phyloP scores from a whole-genome alignment of 441 rosid species.

The Lepidium campestre region DNA sequence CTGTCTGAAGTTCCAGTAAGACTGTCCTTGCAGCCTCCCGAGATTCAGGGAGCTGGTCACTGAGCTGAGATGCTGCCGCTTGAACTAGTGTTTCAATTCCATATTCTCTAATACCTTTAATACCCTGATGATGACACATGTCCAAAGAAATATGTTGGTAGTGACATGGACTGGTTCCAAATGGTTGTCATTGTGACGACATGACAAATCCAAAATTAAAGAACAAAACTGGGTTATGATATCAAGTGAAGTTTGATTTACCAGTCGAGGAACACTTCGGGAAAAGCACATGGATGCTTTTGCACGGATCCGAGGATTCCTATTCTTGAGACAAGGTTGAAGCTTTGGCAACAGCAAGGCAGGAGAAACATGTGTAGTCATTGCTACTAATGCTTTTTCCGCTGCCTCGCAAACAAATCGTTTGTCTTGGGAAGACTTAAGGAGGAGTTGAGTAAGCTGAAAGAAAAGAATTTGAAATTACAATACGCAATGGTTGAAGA shows the following conservation, averaged over 20 bases:
- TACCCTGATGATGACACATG: conserved; percentile 40
- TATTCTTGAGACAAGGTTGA: conserved; percentile 65
- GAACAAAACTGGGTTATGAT: background rate
- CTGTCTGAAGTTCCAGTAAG: conserved; percentile 65
- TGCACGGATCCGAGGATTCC: conserved; percentile 81
- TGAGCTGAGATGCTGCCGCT: conserved; percentile 68
- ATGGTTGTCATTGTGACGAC: background rate
- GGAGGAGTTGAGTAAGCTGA: conserved; percentile 86
- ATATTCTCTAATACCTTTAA: conserved; percentile 60
- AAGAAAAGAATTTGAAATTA: background rate
- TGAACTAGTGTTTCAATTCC: conserved; percentile 71
- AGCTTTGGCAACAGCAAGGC: conserved; percentile 56
- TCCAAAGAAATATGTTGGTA: background rate
- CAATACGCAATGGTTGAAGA: background rate
- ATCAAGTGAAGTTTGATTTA: conserved; percentile 20
- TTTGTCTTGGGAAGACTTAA: conserved; percentile 85
- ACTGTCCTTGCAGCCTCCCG: conserved; percentile 80
- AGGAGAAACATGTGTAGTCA: conserved; percentile 68
- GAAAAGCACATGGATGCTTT: conserved; percentile 76
- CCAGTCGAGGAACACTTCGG: conserved; percentile 62
- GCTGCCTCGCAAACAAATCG: conserved; percentile 89
- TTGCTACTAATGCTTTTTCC: conserved; percentile 55
- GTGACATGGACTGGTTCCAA: background rate
- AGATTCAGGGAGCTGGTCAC: conserved; percentile 79
- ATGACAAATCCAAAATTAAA: background rate